Evolutionary conservation across 2,329 filamentous ascomycete genomes (phyloP).

Genomic region (Madurella fahalii): DNA sequence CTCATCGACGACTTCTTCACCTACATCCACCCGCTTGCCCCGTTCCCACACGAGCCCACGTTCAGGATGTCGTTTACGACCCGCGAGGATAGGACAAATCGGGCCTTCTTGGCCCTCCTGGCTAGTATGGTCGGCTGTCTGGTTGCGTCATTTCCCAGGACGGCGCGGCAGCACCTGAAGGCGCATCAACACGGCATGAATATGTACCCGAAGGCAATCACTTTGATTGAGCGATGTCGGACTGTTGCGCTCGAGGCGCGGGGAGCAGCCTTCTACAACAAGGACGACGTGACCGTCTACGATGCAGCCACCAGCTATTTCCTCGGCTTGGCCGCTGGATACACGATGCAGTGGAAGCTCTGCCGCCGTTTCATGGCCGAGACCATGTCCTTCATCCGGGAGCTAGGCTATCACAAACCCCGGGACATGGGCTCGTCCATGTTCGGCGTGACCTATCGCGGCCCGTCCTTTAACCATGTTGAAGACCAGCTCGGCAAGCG

Average conservation of each 20-base stretch:
- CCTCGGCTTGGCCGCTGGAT: slow-evolving; percentile 61
- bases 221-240: slow-evolving; percentile 67
- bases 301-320: slow-evolving; percentile 73
- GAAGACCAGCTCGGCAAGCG: slow-evolving; percentile 70
- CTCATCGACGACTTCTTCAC: slow-evolving; percentile 80
- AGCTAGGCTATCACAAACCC: slow-evolving; percentile 60
- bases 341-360: slow-evolving; percentile 64
- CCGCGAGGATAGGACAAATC: slow-evolving; percentile 62
- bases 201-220: slow-evolving; percentile 64
- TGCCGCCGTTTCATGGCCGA: slow-evolving; percentile 70
- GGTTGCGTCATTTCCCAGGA: slow-evolving; percentile 73
- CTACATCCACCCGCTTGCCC: slow-evolving; percentile 71
- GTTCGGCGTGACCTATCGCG: slow-evolving; percentile 26
- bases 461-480: slow-evolving; percentile 59
- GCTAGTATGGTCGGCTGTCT: slow-evolving; percentile 70
- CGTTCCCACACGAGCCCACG: slow-evolving; percentile 74
- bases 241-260: slow-evolving; percentile 65
- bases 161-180: slow-evolving; percentile 66
- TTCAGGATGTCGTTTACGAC: slow-evolving; percentile 66
- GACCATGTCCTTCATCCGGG: slow-evolving; percentile 63
- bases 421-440: slow-evolving; percentile 35
- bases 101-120: slow-evolving; percentile 65
- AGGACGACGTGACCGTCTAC: slow-evolving; percentile 46
- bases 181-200: slow-evolving; percentile 56
- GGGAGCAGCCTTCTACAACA: slow-evolving; percentile 49